These are phyloP conservation scores for Diaporthe citriasiana DNA, from an alignment of 2,329 filamentous ascomycete species.

Conservation along the genomic window DNA sequence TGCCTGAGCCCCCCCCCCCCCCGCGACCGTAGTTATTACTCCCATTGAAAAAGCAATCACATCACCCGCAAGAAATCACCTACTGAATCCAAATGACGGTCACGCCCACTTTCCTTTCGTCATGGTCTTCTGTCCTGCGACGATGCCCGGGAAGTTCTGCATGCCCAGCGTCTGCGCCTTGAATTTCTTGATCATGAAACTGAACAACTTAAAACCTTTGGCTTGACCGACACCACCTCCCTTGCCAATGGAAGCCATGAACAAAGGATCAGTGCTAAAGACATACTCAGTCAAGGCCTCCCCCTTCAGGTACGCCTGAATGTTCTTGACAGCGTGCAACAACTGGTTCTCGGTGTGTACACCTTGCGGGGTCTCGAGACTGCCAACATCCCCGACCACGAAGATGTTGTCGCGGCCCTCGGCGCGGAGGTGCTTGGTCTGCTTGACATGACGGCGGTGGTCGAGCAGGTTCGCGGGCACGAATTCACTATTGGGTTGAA, in stretches of 20 bases:
- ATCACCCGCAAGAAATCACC: background rate
- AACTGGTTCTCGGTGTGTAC: constrained; percentile 47
- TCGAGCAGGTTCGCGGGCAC: constrained; percentile 48
- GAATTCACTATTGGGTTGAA: constrained; percentile 58
- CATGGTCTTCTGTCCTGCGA: constrained; percentile 42
- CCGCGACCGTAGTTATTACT: background rate
- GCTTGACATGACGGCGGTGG: constrained; percentile 45
- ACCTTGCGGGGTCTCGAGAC: constrained; percentile 46
- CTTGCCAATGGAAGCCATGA: constrained; percentile 47
- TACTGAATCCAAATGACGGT: background rate
- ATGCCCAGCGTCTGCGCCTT: constrained; percentile 48
- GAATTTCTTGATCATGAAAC: constrained; percentile 45
- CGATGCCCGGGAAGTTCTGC: constrained; percentile 42
- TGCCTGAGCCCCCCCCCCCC: background rate
- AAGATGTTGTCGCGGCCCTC: constrained; percentile 49
- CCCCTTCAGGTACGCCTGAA: constrained; percentile 45
- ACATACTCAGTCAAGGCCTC: constrained; percentile 42
- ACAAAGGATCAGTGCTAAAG: constrained; percentile 41
- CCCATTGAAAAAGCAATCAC: background rate
- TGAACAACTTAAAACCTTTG: constrained; percentile 44
- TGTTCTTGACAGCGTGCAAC: constrained; percentile 44
- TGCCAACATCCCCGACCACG: constrained; percentile 49
- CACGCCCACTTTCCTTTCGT: constrained; percentile 42
- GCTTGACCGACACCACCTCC: constrained; percentile 49
- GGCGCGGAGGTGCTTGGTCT: constrained; percentile 46